Base-by-base conservation (phyloP, 1,284 basidiomycete species). In the Ceratobasidium sp. region DNA sequence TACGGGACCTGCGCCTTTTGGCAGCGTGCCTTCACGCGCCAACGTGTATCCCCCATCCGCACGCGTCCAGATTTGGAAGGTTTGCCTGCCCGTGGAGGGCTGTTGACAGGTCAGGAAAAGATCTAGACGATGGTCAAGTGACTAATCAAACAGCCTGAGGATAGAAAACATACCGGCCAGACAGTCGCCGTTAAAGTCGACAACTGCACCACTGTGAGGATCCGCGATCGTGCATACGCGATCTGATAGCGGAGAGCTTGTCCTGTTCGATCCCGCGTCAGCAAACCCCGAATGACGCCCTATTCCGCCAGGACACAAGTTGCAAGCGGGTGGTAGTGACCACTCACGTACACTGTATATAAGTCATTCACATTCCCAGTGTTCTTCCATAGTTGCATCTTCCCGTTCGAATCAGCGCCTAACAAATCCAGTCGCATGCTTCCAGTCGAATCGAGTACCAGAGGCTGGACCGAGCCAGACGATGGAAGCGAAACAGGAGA, bases 141-240 rank as follows among this genome's bases (percentile, higher is more conserved):
- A 58, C 7, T 19, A 62, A 62, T 13, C 7, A 5, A 27, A 39
- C 27, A 13, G 59, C 4, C 9, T 7, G 19, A 2, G 31, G 27
- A 69, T 54, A 49, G 64, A 49, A 22, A 8, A 80, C 86, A 56
- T 65, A 92, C 93, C 94, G 76, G 95, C 95, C 6, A 98, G 85
- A 81, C 98, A 99, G 81, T 99, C 97, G 14, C 97, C 97, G 78
- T 99, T 90, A 62, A 99, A 84, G 80, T 99, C 97, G 19, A 98
- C 87, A n/a, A 95, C 92, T 0, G 96, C 95, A 80, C 96, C 98
- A 80, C 92, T 96, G 81, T 99, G 98, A 0, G 96, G 96, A 77
- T 91, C 89, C 1, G 93, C 88, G 13, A 97, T 81, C 14, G 84
- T 87, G 82, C 98, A 99, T 53, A 79, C 78, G 37, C 80, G 77